Percentiles rank a stretch among this genome's conserved stretches.
Conservation (phyloP, 2,329 filamentous ascomycete genomes). For the Coleophoma crateriformis region DNA sequence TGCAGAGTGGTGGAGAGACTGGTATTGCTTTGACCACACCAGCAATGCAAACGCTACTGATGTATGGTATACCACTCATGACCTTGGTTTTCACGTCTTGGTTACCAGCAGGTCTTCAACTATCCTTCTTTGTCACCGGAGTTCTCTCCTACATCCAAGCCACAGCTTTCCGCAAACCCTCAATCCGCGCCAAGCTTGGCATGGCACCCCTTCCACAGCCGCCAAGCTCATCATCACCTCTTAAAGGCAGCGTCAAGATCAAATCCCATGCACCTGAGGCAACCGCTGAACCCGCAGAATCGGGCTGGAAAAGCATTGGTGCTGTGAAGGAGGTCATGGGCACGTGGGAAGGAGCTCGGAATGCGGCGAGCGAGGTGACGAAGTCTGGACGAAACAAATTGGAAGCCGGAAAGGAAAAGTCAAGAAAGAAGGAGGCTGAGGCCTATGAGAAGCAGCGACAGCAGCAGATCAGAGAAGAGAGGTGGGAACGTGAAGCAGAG, state of each 20-base stretch:
- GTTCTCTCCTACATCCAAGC: constrained; percentile 36
- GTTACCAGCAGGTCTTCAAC: constrained; percentile 45
- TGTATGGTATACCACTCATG: constrained; percentile 45
- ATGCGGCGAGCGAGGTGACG: constrained; percentile 10
- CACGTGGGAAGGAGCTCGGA: constrained; percentile 26
- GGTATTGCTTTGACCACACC: constrained; percentile 29
- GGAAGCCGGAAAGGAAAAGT: constrained; percentile 12
- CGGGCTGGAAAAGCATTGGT: constrained; percentile 9
- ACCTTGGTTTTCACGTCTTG: constrained; percentile 45
- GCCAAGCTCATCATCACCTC: too few relatives aligned
- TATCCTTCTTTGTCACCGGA: constrained; percentile 52
- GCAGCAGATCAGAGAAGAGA: constrained; percentile 9
- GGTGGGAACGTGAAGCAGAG: constrained; percentile 2
- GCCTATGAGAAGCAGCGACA: constrained; percentile 16
- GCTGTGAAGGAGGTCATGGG: constrained; percentile 25
- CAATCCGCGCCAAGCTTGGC: constrained; percentile 31
- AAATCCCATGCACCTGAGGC: background rate
- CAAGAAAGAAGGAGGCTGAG: constrained; percentile 6
- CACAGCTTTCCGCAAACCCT: constrained; percentile 33
- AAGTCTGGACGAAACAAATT: constrained; percentile 27
- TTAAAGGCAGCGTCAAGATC: too few relatives aligned
- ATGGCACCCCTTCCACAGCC: constrained; percentile 24
- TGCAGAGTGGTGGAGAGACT: constrained; percentile 42
- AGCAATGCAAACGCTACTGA: constrained; percentile 32
- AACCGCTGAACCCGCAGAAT: background rate